These are phyloP conservation scores for Solanum neorickii DNA, from an alignment of 257 asterid genomes.

Conservation along the genomic window DNA sequence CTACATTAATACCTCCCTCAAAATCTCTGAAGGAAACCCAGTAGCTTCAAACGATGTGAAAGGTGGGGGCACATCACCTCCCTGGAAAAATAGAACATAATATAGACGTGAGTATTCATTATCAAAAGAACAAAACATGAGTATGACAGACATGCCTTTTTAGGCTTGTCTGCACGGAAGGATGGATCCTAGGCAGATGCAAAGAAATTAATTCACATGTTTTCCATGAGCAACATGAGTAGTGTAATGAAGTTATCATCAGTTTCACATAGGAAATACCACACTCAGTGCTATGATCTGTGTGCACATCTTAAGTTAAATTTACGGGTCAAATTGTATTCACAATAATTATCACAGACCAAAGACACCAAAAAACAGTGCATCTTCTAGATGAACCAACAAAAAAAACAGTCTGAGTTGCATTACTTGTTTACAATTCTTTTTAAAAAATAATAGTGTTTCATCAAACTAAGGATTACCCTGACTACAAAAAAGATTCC, in stretches of 20 bases:
- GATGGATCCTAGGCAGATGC: background rate
- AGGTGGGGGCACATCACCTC: conserved; percentile 77
- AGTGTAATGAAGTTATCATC: background rate
- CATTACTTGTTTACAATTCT: background rate
- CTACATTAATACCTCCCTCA: conserved; percentile 62
- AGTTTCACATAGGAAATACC: background rate
- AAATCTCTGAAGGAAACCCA: conserved; percentile 75
- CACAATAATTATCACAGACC: background rate
- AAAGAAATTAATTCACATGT: background rate
- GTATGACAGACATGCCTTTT: background rate
- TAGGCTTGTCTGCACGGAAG: background rate
- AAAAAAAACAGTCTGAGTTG: background rate
- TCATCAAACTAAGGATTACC: background rate
- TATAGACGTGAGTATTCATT: background rate
- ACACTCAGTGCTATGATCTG: background rate
- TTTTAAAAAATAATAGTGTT: background rate
- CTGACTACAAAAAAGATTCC: background rate
- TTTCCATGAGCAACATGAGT: background rate
- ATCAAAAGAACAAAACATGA: background rate
- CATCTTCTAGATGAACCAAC: background rate
- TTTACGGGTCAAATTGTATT: background rate
- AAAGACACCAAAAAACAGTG: background rate
- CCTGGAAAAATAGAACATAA: conserved; percentile 29
- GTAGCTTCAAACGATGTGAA: conserved; percentile 64
- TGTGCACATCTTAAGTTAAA: background rate